Conservation (phyloP, 768 basidiomycete genomes). For the Auriculariales sp. region DNA sequence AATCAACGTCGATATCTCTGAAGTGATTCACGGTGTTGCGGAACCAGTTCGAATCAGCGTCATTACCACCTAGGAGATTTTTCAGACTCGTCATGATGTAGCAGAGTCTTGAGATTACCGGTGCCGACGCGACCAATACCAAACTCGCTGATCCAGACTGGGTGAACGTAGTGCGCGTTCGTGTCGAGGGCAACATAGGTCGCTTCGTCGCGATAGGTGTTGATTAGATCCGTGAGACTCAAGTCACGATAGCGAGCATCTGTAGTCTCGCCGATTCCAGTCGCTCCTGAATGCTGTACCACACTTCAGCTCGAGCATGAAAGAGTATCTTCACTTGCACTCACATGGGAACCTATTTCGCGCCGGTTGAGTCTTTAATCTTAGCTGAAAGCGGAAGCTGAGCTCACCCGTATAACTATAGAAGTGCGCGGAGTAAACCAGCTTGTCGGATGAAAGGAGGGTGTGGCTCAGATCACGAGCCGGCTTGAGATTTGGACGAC, state of each 20-base stretch:
- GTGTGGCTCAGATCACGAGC: constrained; percentile 3
- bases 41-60: constrained; percentile 1
- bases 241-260: constrained; percentile 5
- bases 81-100: neutral
- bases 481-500: constrained; percentile 1
- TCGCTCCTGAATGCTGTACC: constrained; percentile 3
- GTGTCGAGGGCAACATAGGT: constrained; percentile 1
- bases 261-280: constrained; percentile 2
- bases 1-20: constrained; percentile 4
- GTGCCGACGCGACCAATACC: no score
- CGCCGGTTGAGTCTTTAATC: no score
- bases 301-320: no score
- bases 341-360: no score
- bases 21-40: constrained; percentile 2
- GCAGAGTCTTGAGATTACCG: no score
- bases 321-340: no score
- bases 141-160: constrained; percentile 5
- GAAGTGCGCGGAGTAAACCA: constrained; percentile 7
- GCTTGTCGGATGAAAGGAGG: constrained; percentile 4
- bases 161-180: neutral
- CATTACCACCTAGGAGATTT: no score
- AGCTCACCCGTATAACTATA: constrained; percentile 6
- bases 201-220: neutral
- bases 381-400: no score
- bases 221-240: neutral